These are phyloP conservation scores for Vanrija pseudolonga DNA, from an alignment of 1,284 basidiomycete genomes.

Conservation along the genomic window DNA sequence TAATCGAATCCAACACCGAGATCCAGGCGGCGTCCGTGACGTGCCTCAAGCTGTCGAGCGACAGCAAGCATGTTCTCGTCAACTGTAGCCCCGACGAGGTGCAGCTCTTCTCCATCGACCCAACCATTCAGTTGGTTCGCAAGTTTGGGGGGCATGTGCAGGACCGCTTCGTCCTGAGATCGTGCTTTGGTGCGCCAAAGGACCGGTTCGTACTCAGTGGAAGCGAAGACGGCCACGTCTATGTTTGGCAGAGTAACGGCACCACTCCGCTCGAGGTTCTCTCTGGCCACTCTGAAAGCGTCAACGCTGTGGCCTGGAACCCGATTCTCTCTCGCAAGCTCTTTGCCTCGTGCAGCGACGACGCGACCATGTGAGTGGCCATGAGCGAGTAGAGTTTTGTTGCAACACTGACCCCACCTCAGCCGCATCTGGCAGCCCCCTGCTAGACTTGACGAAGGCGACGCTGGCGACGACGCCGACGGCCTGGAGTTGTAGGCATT, in stretches of 20 bases:
- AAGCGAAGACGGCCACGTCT: slow-evolving; percentile 90
- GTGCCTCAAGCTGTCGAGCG: slow-evolving; percentile 79
- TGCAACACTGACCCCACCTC: background rate
- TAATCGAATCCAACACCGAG: slow-evolving; percentile 30
- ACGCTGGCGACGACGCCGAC: background rate
- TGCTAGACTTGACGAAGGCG: background rate
- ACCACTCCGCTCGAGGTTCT: slow-evolving; percentile 77
- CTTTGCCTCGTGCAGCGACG: slow-evolving; percentile 92
- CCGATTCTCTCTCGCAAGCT: slow-evolving; percentile 70
- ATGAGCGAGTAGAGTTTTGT: no score
- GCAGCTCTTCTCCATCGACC: slow-evolving; percentile 74
- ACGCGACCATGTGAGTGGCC: slow-evolving; percentile 60
- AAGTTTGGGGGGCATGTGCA: slow-evolving; percentile 80
- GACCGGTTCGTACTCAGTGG: slow-evolving; percentile 88
- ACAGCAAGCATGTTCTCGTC: slow-evolving; percentile 82
- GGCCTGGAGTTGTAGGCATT: slow-evolving; percentile 19
- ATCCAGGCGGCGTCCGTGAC: slow-evolving; percentile 57
- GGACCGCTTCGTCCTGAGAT: slow-evolving; percentile 76
- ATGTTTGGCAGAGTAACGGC: slow-evolving; percentile 90
- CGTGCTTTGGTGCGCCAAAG: slow-evolving; percentile 89
- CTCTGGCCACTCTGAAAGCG: slow-evolving; percentile 77
- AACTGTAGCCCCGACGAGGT: slow-evolving; percentile 85
- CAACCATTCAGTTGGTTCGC: slow-evolving; percentile 62
- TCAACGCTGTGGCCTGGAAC: slow-evolving; percentile 97
- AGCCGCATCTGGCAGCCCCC: slow-evolving; percentile 20